Percentiles rank a stretch among this genome's conserved stretches.
Evolutionary conservation across 495 filamentous ascomycete species (phyloP).

Genomic region (Massariosphaeria phaeospora): DNA sequence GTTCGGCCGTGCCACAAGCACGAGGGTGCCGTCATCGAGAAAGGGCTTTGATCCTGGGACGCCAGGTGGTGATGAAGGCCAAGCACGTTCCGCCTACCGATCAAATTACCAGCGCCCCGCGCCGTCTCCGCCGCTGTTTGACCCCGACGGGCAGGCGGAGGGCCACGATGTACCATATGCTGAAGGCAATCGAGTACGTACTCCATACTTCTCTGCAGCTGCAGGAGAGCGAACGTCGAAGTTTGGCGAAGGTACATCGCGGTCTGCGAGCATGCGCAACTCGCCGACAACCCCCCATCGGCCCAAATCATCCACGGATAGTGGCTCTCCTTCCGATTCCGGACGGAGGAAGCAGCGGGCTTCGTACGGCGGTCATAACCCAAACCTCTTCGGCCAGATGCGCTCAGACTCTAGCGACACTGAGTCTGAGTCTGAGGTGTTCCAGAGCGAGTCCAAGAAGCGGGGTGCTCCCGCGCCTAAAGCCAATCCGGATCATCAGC

Average conservation of each 20-base stretch:
- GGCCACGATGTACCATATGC: constrained; percentile 11
- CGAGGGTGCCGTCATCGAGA: constrained; percentile 38
- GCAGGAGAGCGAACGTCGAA: constrained; percentile 30
- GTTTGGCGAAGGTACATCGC: constrained; percentile 15
- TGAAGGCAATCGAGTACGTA: constrained; percentile 23
- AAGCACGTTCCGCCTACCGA: constrained; percentile 20
- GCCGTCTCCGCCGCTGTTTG: constrained; percentile 44
- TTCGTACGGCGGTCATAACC: constrained; percentile 10
- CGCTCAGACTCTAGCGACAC: constrained; percentile 1
- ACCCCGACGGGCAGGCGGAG: constrained; percentile 30
- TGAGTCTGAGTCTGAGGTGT: constrained; percentile 5
- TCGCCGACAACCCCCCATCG: constrained; percentile 16
- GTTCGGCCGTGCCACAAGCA: constrained; percentile 44
- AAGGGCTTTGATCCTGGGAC: constrained; percentile 40
- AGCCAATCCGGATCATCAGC: constrained; percentile 6
- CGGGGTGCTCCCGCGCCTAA: constrained; percentile 15
- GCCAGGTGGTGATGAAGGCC: constrained; percentile 34
- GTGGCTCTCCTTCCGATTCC: constrained; percentile 9
- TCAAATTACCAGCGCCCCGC: constrained; percentile 12
- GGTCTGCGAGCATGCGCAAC: constrained; percentile 29
- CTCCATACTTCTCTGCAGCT: constrained; percentile 14
- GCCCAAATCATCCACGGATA: background rate
- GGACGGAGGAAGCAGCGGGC: constrained; percentile 6
- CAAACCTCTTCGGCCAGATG: constrained; percentile 10
- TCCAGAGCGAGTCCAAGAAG: background rate